phyloP scores from a whole-genome alignment of 805 yeast genomes.

The Pichia exigua region DNA sequence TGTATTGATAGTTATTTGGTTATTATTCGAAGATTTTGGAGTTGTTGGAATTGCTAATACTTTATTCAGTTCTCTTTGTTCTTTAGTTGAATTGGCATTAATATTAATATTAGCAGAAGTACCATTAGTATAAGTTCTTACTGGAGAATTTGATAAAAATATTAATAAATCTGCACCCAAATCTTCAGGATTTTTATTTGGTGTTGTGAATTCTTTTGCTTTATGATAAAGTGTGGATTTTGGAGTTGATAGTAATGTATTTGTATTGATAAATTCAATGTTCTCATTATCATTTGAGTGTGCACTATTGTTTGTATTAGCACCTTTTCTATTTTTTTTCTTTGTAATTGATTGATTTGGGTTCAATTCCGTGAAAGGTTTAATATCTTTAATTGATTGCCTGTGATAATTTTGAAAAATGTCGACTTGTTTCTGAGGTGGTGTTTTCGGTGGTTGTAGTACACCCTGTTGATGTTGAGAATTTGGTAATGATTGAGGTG shows the following conservation, averaged over 20 bases:
- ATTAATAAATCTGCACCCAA: slow-evolving; percentile 80
- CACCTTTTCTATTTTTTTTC: background rate
- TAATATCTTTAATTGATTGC: background rate
- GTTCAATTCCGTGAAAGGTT: background rate
- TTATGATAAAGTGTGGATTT: slow-evolving; percentile 15
- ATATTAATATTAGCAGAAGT: background rate
- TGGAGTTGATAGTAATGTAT: slow-evolving; percentile 27
- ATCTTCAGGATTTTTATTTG: slow-evolving; percentile 22
- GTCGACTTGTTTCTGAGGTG: slow-evolving; percentile 18
- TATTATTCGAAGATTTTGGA: slow-evolving; percentile 17
- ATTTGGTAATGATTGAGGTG: slow-evolving; percentile 14
- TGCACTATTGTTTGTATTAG: slow-evolving; percentile 8
- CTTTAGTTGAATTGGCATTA: slow-evolving; percentile 8
- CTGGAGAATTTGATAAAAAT: slow-evolving; percentile 78
- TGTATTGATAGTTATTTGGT: slow-evolving; percentile 11
- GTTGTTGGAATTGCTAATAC: slow-evolving; percentile 21
- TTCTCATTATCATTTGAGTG: slow-evolving; percentile 13
- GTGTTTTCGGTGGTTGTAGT: slow-evolving; percentile 25
- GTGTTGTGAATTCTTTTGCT: slow-evolving; percentile 22
- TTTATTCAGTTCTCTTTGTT: background rate
- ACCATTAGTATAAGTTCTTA: slow-evolving; percentile 17
- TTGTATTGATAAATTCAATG: background rate
- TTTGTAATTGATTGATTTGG: background rate
- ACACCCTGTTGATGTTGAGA: slow-evolving; percentile 10
- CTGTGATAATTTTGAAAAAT: background rate